phyloP scores from a whole-genome alignment of 345 rosid species.

The Salix purpurea region DNA sequence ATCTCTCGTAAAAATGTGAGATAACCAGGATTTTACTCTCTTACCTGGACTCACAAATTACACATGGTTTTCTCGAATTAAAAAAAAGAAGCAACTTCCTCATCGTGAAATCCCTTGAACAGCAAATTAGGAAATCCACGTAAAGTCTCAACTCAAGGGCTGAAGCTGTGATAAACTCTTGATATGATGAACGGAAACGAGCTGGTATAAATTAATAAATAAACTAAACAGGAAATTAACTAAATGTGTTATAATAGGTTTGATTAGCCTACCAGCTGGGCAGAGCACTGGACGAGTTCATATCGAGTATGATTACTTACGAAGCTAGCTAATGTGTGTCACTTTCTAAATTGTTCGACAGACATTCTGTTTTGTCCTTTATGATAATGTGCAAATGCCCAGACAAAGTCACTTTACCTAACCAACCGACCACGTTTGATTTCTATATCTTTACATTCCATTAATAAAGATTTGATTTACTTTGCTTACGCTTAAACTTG shows the following conservation, averaged over 20 bases:
- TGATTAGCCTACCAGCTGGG: conserved; percentile 5
- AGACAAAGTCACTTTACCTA: conserved; percentile 30
- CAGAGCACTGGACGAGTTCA: conserved; percentile 10
- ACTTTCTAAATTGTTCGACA: conserved; percentile 11
- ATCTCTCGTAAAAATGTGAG: too few species aligned
- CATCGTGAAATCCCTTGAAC: neutral
- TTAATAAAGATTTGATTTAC: neutral
- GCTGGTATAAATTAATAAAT: neutral
- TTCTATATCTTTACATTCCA: neutral
- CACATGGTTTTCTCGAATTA: too few species aligned
- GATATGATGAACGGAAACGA: neutral
- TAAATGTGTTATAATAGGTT: neutral
- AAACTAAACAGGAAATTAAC: neutral
- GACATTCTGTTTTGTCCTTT: conserved; percentile 21
- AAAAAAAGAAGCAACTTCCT: too few species aligned
- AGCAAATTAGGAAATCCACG: neutral
- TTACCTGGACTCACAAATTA: too few species aligned
- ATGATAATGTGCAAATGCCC: conserved; percentile 19
- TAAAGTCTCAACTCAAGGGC: neutral
- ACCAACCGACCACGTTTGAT: conserved; percentile 20
- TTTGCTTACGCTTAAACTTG: neutral
- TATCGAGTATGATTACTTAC: conserved; percentile 4
- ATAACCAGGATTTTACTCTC: too few species aligned
- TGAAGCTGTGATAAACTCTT: too few species aligned
- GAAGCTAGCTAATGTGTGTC: conserved; percentile 8